phyloP scores from a whole-genome alignment of 2,329 filamentous ascomycete species.

The Penicillium verrucosum region DNA sequence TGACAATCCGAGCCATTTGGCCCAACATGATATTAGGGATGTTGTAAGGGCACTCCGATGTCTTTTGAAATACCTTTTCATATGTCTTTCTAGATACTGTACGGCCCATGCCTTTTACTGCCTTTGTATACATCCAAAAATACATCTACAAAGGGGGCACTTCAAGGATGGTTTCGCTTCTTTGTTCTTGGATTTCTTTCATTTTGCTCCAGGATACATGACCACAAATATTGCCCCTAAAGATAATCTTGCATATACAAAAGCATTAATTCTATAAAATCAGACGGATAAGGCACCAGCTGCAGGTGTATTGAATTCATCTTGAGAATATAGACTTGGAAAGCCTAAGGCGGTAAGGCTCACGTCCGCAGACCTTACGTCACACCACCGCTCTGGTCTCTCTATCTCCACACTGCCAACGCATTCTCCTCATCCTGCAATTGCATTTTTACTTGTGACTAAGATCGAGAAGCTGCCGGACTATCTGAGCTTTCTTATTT shows the following conservation, averaged over 20 bases:
- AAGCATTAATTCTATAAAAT: background rate
- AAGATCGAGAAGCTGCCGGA: background rate
- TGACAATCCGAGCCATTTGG: background rate
- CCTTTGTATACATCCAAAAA: background rate
- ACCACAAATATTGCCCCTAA: background rate
- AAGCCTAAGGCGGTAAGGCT: background rate
- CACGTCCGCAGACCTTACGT: slow-evolving; percentile 4
- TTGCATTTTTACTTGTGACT: background rate
- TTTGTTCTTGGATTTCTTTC: background rate
- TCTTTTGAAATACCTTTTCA: background rate
- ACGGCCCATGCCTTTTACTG: too few relatives aligned
- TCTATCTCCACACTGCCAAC: slow-evolving; percentile 10
- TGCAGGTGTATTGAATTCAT: background rate
- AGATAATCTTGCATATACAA: background rate
- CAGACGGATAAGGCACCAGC: background rate
- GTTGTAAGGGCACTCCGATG: background rate
- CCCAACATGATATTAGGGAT: background rate
- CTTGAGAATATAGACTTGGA: background rate
- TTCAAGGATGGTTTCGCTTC: background rate
- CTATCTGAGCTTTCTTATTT: background rate
- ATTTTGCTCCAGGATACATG: background rate
- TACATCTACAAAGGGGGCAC: background rate
- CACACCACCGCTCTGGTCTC: slow-evolving; percentile 8
- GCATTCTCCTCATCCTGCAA: background rate
- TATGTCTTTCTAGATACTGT: too few relatives aligned